Conservation (phyloP, 164 flowering plant species). For the Vitis amurensis region DNA sequence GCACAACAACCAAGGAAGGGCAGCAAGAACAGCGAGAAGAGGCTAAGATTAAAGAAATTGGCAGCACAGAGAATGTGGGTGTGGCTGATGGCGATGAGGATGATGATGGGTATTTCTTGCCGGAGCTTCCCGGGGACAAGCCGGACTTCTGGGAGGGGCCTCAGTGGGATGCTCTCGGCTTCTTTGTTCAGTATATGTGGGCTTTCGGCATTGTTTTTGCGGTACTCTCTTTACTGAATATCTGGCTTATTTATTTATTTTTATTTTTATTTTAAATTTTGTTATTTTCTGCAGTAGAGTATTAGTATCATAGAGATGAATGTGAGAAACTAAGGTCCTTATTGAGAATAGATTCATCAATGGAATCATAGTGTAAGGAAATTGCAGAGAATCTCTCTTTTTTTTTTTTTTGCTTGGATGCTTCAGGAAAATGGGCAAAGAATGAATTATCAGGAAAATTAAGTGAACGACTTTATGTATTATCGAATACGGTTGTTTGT, state of each 20-base stretch:
- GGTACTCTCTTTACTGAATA: slow-evolving; percentile 35
- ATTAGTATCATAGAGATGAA: not conserved
- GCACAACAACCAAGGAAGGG: slow-evolving; percentile 41
- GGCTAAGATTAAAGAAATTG: slow-evolving; percentile 13
- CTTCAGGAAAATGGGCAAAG: too few species aligned
- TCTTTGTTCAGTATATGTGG: slow-evolving; percentile 86
- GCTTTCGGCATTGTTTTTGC: slow-evolving; percentile 86
- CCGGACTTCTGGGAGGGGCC: slow-evolving; percentile 86
- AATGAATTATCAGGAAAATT: too few species aligned
- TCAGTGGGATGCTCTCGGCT: slow-evolving; percentile 81
- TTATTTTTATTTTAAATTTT: not conserved
- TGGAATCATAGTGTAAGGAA: too few species aligned
- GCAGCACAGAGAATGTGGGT: slow-evolving; percentile 3
- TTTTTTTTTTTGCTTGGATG: too few species aligned
- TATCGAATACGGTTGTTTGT: too few species aligned
- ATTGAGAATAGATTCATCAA: too few species aligned
- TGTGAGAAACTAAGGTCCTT: too few species aligned
- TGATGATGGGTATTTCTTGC: slow-evolving; percentile 59
- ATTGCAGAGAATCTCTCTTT: too few species aligned
- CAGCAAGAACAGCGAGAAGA: slow-evolving; percentile 14
- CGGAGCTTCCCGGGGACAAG: slow-evolving; percentile 65
- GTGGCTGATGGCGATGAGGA: slow-evolving; percentile 10
- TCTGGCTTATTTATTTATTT: not conserved
- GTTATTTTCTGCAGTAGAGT: not conserved
- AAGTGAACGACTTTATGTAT: too few species aligned